Conservation (phyloP, 495 filamentous ascomycete genomes). For the Bathelium albidoporum region DNA sequence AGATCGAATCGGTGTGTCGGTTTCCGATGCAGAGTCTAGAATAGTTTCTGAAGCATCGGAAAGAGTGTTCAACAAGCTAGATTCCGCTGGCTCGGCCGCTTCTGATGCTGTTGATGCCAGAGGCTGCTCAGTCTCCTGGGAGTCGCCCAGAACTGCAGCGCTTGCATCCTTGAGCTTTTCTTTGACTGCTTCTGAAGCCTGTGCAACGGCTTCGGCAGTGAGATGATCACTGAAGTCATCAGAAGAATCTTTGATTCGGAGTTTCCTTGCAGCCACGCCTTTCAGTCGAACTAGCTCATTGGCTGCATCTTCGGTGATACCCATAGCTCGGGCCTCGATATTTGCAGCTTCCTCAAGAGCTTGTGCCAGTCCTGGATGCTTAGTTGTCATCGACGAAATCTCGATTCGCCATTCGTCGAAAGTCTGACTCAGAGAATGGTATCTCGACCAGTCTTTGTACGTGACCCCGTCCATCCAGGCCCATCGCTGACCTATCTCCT, state of each 20-base stretch:
- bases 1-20: background rate
- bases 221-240: constrained; percentile 53
- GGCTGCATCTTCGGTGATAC: constrained; percentile 66
- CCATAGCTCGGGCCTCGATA: constrained; percentile 68
- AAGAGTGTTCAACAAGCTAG: constrained; percentile 14
- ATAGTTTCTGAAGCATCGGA: constrained; percentile 18
- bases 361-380: constrained; percentile 61
- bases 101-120: constrained; percentile 20
- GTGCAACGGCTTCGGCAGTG: constrained; percentile 32
- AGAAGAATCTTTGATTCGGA: constrained; percentile 60
- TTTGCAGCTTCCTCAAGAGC: constrained; percentile 57
- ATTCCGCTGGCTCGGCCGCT: constrained; percentile 23
- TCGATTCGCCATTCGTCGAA: constrained; percentile 79
- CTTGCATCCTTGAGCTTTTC: constrained; percentile 33
- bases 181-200: constrained; percentile 32
- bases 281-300: constrained; percentile 75
- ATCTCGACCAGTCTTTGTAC: constrained; percentile 92
- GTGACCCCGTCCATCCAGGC: constrained; percentile 92
- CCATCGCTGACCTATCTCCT: constrained; percentile 96
- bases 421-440: constrained; percentile 71
- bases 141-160: constrained; percentile 31
- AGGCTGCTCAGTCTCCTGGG: constrained; percentile 27
- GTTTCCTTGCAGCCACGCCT: constrained; percentile 77
- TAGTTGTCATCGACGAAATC: constrained; percentile 58
- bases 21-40: background rate